Conservation (phyloP, 305 asterid genomes). For the Solanum hybrid region DNA sequence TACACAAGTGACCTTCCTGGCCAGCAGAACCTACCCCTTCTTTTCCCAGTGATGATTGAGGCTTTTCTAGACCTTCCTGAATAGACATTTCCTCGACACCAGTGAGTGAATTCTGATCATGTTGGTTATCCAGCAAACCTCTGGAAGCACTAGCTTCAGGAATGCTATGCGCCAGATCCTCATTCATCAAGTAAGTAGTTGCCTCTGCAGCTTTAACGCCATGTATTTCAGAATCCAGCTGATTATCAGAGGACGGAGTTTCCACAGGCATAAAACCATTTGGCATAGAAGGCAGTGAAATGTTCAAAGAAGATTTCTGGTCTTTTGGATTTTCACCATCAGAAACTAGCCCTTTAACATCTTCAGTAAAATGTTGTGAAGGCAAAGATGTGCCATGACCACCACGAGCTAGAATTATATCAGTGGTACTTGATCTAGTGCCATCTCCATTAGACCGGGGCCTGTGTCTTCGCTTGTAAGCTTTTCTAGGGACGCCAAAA, state of each 20-base stretch:
- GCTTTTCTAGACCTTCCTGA: constrained; percentile 27
- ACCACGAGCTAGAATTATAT: constrained; percentile 42
- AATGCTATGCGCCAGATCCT: constrained; percentile 18
- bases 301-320: constrained; percentile 24
- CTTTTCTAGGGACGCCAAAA: constrained; percentile 61
- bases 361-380: constrained; percentile 37
- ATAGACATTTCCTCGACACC: constrained; percentile 28
- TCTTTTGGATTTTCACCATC: constrained; percentile 38
- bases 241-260: constrained; percentile 28
- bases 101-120: constrained; percentile 25
- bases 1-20: constrained; percentile 29
- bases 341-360: constrained; percentile 30
- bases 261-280: constrained; percentile 26
- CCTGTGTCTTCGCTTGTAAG: constrained; percentile 77
- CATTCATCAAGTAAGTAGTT: constrained; percentile 28
- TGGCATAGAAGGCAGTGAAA: constrained; percentile 32
- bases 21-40: constrained; percentile 27
- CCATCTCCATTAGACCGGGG: constrained; percentile 70
- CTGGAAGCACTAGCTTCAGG: constrained; percentile 36
- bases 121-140: constrained; percentile 26
- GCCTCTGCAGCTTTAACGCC: constrained; percentile 38
- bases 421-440: constrained; percentile 53
- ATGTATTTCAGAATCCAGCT: constrained; percentile 33
- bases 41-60: constrained; percentile 21
- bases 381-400: constrained; percentile 46